Percentiles rank a stretch among this genome's conserved stretches.
phyloP scores from a whole-genome alignment of 495 filamentous ascomycete species.

The Tetracladium setigerum region DNA sequence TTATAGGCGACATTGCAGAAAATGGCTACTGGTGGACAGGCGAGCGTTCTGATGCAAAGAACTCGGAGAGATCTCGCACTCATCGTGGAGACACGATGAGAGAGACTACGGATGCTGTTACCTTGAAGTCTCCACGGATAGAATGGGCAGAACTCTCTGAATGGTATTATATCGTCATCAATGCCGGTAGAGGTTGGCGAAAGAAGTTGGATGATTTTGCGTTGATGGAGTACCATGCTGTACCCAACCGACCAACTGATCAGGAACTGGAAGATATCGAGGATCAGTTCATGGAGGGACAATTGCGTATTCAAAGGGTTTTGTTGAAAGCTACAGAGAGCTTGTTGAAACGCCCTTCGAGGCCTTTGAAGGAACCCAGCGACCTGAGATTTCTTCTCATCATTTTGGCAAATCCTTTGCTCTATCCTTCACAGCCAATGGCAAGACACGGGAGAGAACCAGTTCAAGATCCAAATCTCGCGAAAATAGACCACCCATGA shows the following conservation, averaged over 20 bases:
- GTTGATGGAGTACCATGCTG: conserved; percentile 16
- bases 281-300: conserved; percentile 55
- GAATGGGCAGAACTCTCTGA: conserved; percentile 65
- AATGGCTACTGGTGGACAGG: conserved; percentile 84
- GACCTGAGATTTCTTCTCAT: conserved; percentile 80
- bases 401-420: conserved; percentile 70
- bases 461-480: conserved; percentile 18
- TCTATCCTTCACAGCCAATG: conserved; percentile 36
- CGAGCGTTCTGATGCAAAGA: conserved; percentile 34
- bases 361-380: conserved; percentile 58
- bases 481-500: neutral
- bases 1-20: conserved; percentile 74
- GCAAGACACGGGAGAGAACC: conserved; percentile 22
- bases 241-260: conserved; percentile 17
- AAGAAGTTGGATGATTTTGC: conserved; percentile 37
- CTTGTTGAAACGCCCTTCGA: conserved; percentile 76
- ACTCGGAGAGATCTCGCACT: conserved; percentile 25
- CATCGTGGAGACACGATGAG: conserved; percentile 16
- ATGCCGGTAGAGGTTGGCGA: conserved; percentile 55
- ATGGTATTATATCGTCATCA: conserved; percentile 70
- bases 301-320: conserved; percentile 56
- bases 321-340: conserved; percentile 79
- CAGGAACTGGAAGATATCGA: conserved; percentile 43
- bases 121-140: conserved; percentile 57
- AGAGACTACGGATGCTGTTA: conserved; percentile 33